Evolutionary conservation across 441 rosid species (phyloP).

Genomic region (Erodium chrysanthum): DNA sequence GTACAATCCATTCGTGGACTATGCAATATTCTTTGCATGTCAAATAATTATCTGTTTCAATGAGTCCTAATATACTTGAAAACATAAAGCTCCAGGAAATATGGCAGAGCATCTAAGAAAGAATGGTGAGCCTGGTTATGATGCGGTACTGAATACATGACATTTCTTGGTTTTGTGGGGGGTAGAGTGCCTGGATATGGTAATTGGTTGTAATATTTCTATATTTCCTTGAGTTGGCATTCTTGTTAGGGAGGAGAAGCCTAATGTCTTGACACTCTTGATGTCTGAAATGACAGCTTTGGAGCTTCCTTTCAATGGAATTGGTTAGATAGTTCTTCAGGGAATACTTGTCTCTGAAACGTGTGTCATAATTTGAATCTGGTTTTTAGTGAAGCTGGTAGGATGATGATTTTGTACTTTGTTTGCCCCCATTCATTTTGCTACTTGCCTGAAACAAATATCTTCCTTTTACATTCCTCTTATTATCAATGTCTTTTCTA

Average conservation of each 20-base stretch:
- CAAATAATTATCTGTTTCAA: neutral
- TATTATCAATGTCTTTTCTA: constrained; percentile 18
- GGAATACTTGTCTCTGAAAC: neutral
- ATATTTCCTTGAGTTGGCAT: neutral
- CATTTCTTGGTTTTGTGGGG: neutral
- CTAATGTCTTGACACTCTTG: neutral
- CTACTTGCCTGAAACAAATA: constrained; percentile 14
- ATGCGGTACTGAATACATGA: neutral
- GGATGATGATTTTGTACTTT: neutral
- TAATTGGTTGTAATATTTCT: neutral
- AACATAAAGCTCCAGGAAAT: neutral
- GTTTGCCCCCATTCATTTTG: constrained; percentile 7
- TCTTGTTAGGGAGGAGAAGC: neutral
- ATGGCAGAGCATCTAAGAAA: neutral
- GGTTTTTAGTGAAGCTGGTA: neutral
- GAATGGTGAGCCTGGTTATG: neutral
- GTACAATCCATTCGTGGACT: neutral
- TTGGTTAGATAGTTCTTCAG: neutral
- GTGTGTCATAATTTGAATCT: neutral
- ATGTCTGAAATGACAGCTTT: neutral
- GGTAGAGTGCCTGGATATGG: neutral
- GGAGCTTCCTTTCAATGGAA: neutral
- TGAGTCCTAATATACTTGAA: constrained; percentile 1
- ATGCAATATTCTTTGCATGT: neutral
- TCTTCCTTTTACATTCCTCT: constrained; percentile 20